Base-by-base conservation (phyloP, 805 yeast genomes). In the Pichia californica region DNA sequence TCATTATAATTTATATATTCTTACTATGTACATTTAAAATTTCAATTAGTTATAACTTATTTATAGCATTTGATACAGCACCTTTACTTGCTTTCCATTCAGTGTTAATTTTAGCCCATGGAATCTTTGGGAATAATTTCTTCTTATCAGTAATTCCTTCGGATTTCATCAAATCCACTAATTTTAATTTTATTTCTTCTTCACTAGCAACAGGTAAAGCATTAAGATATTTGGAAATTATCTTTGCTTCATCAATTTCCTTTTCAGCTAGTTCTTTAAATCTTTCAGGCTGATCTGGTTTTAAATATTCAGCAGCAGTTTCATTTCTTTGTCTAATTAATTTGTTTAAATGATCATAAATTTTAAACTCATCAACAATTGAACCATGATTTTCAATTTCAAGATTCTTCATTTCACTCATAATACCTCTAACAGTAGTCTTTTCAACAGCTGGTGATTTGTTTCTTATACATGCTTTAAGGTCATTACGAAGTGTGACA, bases 241-340 rank as follows among this genome's bases (percentile, higher is more conserved):
- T 56, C 4, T 54, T 55, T 4, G 62, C 53, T 51, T 71, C 75
- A 43, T 64, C 53, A 18, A 63, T 47, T 54, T 71, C 76, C 36
- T 59, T 63, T 21, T 54, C 51, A 5, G 66, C 69, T 30, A 63
- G 51, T 36, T 63, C 64, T 23, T 60, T 59, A 40, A 69, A 69
- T 47, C 69, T 57, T 46, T 70, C 75, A n/a, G 66, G 64, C 20
- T 71, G 55, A 15, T 68, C 63, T 31, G 63, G 68, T 36, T 62
- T 58, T 38, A 58, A 42, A 48, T 67, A 71, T 43, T 64, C 66
- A 7, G 48, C 54, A 15, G 70, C 69, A 4, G 73, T 61, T 11
- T 59, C 60, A 26, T 52, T 49, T 49, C 76, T 60, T 46, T 71
- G 71, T 41, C 65, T 68, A 41, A 63, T 55, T 67, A 71, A 61